Evolutionary conservation across 495 filamentous ascomycete genomes (phyloP).

Genomic region (Xylaria venustula): DNA sequence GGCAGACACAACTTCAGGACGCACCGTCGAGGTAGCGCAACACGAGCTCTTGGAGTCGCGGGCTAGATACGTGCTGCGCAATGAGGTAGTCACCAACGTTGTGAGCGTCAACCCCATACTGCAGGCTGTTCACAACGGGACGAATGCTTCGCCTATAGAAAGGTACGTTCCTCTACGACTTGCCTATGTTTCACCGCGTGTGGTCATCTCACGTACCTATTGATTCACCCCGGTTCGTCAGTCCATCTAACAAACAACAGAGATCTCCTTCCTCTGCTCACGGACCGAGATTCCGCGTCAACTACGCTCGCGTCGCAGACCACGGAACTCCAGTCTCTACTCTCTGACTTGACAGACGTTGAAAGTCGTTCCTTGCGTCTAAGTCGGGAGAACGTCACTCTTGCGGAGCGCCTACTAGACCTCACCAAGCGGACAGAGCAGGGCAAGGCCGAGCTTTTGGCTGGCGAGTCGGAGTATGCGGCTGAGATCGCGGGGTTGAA

Average conservation of each 20-base stretch:
- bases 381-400: slow-evolving; percentile 58
- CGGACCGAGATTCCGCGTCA: slow-evolving; percentile 65
- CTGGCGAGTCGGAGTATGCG: slow-evolving; percentile 50
- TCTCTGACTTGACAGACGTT: slow-evolving; percentile 48
- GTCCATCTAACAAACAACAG: slow-evolving; percentile 35
- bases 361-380: slow-evolving; percentile 56
- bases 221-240: not conserved
- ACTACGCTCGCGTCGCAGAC: slow-evolving; percentile 58
- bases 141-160: slow-evolving; percentile 62
- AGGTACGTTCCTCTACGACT: slow-evolving; percentile 45
- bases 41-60: slow-evolving; percentile 66
- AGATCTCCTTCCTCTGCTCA: slow-evolving; percentile 61
- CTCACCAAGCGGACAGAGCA: slow-evolving; percentile 58
- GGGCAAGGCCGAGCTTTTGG: slow-evolving; percentile 44
- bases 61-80: slow-evolving; percentile 63
- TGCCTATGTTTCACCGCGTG: not conserved
- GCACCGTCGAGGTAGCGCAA: slow-evolving; percentile 56
- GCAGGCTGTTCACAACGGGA: slow-evolving; percentile 71
- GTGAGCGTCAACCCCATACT: slow-evolving; percentile 70
- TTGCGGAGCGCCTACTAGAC: slow-evolving; percentile 58
- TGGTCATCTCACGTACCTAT: not conserved
- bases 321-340: slow-evolving; percentile 45
- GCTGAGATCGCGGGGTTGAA: slow-evolving; percentile 57
- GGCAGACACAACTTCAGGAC: slow-evolving; percentile 24
- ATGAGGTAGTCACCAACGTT: slow-evolving; percentile 63